These are phyloP conservation scores for Aspergillus novoparasiticus DNA, from an alignment of 2,329 filamentous ascomycete species.

Conservation along the genomic window DNA sequence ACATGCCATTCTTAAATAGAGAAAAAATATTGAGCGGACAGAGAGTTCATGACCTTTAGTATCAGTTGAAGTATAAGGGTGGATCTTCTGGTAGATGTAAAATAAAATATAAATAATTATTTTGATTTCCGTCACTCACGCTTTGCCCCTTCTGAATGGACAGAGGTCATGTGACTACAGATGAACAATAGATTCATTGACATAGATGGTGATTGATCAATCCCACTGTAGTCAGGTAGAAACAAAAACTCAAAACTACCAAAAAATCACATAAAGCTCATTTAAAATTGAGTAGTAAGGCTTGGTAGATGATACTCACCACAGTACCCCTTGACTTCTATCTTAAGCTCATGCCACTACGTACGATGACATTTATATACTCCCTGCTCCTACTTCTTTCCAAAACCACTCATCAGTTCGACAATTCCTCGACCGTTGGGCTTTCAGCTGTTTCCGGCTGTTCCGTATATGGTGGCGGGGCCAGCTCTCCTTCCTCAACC, in stretches of 20 bases:
- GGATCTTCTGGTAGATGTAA: background rate
- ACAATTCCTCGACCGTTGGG: background rate
- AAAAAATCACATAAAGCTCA: background rate
- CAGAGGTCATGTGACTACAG: constrained; percentile 10
- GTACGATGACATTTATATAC: background rate
- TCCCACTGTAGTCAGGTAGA: no score
- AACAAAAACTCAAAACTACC: background rate
- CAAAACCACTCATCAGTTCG: background rate
- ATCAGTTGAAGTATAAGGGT: background rate
- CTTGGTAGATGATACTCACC: background rate
- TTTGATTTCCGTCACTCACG: background rate
- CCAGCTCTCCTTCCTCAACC: constrained; percentile 49
- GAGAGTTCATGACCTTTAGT: background rate
- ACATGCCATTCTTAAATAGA: background rate
- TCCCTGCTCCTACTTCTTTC: background rate
- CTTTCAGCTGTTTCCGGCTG: constrained; percentile 14
- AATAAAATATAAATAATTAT: background rate
- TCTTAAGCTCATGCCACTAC: background rate
- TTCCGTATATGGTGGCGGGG: constrained; percentile 39
- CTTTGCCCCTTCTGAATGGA: constrained; percentile 2
- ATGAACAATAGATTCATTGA: background rate
- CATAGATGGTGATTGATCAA: background rate
- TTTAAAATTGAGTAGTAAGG: background rate
- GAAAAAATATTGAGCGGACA: background rate
- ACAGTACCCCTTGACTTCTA: background rate